These are phyloP conservation scores for Eurotiales sp. DNA, from an alignment of 2,329 filamentous ascomycete genomes.

Conservation along the genomic window DNA sequence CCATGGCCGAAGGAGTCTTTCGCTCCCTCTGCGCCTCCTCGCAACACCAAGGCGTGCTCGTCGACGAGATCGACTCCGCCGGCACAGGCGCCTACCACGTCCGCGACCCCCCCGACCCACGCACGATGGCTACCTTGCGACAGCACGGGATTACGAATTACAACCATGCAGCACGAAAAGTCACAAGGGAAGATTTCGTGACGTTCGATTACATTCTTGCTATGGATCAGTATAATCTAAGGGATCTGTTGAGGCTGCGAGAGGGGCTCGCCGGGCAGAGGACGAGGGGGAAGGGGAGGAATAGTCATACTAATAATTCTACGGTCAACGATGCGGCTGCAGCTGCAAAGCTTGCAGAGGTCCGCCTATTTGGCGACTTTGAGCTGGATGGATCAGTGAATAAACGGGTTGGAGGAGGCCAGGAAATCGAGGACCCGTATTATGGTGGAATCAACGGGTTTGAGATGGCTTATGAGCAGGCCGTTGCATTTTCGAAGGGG, in stretches of 20 bases:
- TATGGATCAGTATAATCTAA: conserved; percentile 84
- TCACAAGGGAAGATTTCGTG: conserved; percentile 69
- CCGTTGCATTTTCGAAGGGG: conserved; percentile 68
- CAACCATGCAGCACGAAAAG: conserved; percentile 70
- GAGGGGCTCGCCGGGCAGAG: conserved; percentile 37
- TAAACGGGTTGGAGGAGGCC: conserved; percentile 44
- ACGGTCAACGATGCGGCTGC: too few relatives aligned
- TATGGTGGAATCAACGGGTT: conserved; percentile 85
- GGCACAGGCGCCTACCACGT: conserved; percentile 87
- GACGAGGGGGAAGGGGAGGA: conserved; percentile 19
- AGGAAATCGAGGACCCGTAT: conserved; percentile 84
- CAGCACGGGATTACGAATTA: conserved; percentile 74
- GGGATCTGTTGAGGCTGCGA: conserved; percentile 62
- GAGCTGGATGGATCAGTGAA: conserved; percentile 52
- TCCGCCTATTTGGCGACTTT: conserved; percentile 84
- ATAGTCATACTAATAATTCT: conserved; percentile 12
- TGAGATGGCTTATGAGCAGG: conserved; percentile 80
- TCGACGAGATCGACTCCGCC: conserved; percentile 76
- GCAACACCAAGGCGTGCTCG: conserved; percentile 55
- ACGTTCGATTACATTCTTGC: conserved; percentile 90
- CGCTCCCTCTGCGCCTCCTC: conserved; percentile 53
- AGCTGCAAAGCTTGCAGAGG: conserved; percentile 46
- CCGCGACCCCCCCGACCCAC: conserved; percentile 70
- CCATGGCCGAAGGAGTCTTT: conserved; percentile 97
- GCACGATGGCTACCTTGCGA: conserved; percentile 75